These are phyloP conservation scores for Podospora bellae-mahoneyi DNA, from an alignment of 495 filamentous ascomycete species.

Conservation along the genomic window DNA sequence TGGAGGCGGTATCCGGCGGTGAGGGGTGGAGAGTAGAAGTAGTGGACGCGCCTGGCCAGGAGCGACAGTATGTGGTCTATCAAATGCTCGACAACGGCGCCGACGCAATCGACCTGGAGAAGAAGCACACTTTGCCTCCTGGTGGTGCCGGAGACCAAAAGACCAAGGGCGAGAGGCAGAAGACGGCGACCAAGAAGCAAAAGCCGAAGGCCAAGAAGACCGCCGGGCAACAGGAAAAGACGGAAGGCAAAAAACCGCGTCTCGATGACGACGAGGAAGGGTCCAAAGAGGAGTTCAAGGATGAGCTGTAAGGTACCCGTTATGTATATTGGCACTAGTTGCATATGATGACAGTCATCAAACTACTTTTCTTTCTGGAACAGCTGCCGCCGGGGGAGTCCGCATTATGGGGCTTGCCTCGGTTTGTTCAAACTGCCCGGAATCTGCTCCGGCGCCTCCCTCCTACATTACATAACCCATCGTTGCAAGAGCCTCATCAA, in stretches of 20 bases:
- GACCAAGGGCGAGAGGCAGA: not conserved
- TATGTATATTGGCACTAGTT: not conserved
- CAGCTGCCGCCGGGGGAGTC: not conserved
- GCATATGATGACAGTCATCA: not conserved
- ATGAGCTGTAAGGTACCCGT: conserved; percentile 37
- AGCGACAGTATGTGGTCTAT: conserved; percentile 39
- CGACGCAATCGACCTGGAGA: conserved; percentile 25
- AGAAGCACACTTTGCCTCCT: not conserved
- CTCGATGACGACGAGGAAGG: conserved; percentile 31
- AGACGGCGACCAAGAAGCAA: conserved; percentile 10
- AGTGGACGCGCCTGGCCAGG: conserved; percentile 40
- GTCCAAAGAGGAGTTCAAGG: conserved; percentile 47
- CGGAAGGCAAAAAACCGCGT: not conserved
- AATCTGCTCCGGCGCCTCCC: not conserved
- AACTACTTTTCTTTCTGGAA: not conserved
- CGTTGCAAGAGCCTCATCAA: not conserved
- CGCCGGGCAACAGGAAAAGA: conserved; percentile 13
- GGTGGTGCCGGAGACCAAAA: not conserved
- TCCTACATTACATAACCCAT: too few species aligned
- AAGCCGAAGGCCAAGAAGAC: conserved; percentile 10
- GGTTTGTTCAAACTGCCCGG: not conserved
- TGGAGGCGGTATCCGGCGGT: conserved; percentile 16
- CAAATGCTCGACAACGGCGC: conserved; percentile 35
- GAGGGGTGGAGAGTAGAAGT: conserved; percentile 55
- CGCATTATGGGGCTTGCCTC: not conserved